These are phyloP conservation scores for Penicillium malachiteum DNA, from an alignment of 495 filamentous ascomycete genomes.

Conservation along the genomic window DNA sequence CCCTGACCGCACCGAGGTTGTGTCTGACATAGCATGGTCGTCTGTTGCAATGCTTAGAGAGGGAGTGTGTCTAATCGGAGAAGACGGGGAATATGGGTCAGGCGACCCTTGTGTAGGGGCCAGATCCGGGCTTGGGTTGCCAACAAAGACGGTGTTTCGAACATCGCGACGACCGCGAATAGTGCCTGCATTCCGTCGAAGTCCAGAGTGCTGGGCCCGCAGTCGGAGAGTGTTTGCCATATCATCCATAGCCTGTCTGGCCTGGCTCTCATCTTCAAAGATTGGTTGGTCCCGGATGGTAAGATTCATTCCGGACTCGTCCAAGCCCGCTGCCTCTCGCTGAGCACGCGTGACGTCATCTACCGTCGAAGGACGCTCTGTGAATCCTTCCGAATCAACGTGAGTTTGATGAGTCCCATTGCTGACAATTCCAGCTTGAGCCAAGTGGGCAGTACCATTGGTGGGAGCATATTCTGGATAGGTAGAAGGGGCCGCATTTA, in stretches of 20 bases:
- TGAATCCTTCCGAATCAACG: constrained; percentile 63
- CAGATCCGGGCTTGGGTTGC: constrained; percentile 38
- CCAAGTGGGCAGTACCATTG: constrained; percentile 32
- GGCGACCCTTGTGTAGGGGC: constrained; percentile 10
- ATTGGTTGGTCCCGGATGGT: constrained; percentile 93
- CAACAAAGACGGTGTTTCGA: constrained; percentile 81
- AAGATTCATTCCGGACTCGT: constrained; percentile 79
- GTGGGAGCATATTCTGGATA: constrained; percentile 20
- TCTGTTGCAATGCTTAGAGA: constrained; percentile 52
- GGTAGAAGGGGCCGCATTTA: constrained; percentile 22
- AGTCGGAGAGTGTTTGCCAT: constrained; percentile 83
- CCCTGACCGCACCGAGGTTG: constrained; percentile 85
- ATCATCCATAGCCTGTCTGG: constrained; percentile 82
- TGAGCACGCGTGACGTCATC: constrained; percentile 85
- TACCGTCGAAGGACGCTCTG: constrained; percentile 61
- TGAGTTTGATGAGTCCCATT: constrained; percentile 34
- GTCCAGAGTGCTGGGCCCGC: constrained; percentile 55
- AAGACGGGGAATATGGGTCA: constrained; percentile 28
- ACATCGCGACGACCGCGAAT: constrained; percentile 88
- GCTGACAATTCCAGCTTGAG: constrained; percentile 18
- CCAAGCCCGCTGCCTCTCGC: constrained; percentile 67
- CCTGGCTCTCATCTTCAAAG: constrained; percentile 85
- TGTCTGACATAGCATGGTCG: constrained; percentile 72
- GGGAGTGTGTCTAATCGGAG: constrained; percentile 41
- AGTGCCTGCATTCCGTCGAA: constrained; percentile 68